Base-by-base conservation (phyloP, 768 basidiomycete species). In the Leccinum pellstonianum region DNA sequence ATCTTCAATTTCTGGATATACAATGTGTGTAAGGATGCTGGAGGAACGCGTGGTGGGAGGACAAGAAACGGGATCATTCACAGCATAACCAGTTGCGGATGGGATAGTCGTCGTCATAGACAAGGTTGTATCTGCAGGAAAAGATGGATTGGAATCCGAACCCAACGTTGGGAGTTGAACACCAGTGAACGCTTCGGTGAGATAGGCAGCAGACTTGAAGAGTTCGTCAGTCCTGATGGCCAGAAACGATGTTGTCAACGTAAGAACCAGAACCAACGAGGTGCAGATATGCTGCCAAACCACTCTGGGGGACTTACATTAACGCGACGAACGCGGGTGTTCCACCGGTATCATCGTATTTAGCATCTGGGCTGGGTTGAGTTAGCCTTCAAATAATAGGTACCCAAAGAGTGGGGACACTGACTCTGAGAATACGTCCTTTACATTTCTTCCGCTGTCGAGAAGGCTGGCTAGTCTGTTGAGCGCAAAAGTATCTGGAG, bases 141-240 rank as follows among this genome's bases (percentile, higher is more conserved):
- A 55, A 21, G 50, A 66, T 3, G 77, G 73, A 19, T 38, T 58
- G 46, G 58, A 8, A 47, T 48, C 19, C 23, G 56, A 48, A 9
- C 47, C 3, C 33, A 47, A 55, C 48, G 53, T n/a, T 43, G 66
- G 65, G 7, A 70, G 61, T 19, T 66, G 71, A n/a, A 66, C 64
- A 15, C 73, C 71, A 31, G 69, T 74, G 27, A 84, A 85, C 12
- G 85, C 81, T 66, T 92, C 90, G 0, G 90, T 87, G 57, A 92
- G 79, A 64, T 88, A 91, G 6, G 86, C 85, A 11, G 88, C 83
- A 1, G 88, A 80, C 72, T 91, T 91, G 76, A 85, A 83, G 43
- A 91, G 80, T 67, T 92, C 90, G 66, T 92, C 90, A 6, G 87
- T 81, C 62, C 90, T 91, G 60, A 11, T 47, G 15, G 37, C 33